Evolutionary conservation across 2,329 filamentous ascomycete genomes (phyloP).

Genomic region (Hypoxylon sp.): DNA sequence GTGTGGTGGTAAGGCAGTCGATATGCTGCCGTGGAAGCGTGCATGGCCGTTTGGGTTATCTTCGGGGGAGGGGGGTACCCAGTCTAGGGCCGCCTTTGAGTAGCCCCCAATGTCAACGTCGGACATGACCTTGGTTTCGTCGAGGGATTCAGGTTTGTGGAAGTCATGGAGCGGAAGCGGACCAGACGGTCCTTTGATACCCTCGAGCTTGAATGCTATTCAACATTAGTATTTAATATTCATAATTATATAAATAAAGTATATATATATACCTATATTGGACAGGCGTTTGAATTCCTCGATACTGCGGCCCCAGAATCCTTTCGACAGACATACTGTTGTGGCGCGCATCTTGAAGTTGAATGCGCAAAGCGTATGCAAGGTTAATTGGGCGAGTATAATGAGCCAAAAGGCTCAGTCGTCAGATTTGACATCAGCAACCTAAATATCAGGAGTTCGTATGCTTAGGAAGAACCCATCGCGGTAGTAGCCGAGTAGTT

Average conservation of each 20-base stretch:
- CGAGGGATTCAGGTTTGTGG: constrained; percentile 62
- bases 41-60: constrained; percentile 66
- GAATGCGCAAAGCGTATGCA: constrained; percentile 24
- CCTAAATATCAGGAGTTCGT: neutral
- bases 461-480: constrained; percentile 21
- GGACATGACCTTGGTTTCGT: constrained; percentile 82
- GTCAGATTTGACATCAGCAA: constrained; percentile 52
- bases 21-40: constrained; percentile 90
- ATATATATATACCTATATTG: constrained; percentile 66
- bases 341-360: constrained; percentile 63
- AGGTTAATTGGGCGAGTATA: constrained; percentile 33
- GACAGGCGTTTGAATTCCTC: constrained; percentile 73
- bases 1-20: constrained; percentile 83
- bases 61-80: constrained; percentile 40
- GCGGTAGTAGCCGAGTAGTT: constrained; percentile 8
- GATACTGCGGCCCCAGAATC: constrained; percentile 71
- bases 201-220: constrained; percentile 78
- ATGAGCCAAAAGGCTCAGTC: constrained; percentile 55
- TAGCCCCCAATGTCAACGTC: constrained; percentile 90
- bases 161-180: constrained; percentile 78
- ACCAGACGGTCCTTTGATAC: constrained; percentile 73
- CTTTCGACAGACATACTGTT: constrained; percentile 63
- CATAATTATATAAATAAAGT: neutral
- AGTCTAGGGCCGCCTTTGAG: constrained; percentile 76
- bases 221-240: constrained; percentile 24